Evolutionary conservation across 2,329 filamentous ascomycete genomes (phyloP), one percentile per base, ranked within the genome.

Genomic region (Drechslerella stenobrocha): DNA sequence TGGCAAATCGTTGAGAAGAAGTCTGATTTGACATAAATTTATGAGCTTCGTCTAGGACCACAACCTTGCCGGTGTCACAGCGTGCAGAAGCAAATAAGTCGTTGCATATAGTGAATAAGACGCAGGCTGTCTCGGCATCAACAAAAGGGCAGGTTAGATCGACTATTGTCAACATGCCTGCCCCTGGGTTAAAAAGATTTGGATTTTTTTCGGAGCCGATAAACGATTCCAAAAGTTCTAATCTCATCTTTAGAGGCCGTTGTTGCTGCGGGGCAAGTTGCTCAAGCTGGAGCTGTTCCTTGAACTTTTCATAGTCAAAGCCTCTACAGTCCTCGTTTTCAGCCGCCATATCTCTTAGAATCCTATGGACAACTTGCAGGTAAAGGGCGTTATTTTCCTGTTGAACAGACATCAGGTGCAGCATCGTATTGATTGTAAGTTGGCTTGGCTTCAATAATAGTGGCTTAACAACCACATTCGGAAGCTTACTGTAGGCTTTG

Each of bases 31-130:
- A 46, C 64, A 69, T 69, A 26, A 52, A 69, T 57, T 90, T 90
- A 74, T 93, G 88, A 0, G 88, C 88, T 73, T 92, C 87, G 69
- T 92, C 88, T 0, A 91, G 77, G 0, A 86, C 87, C 11, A 91
- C 76, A 34, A 90, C 78, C 30, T 69, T 69, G 5, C 50, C 56
- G 0, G 74, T 74, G 0, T 75, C 70, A 0, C 71, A 70, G 0
- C 79, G 75, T 46, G 83, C 78, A 61, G 86, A 82, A 0, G 89
- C 75, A 72, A 89, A 89, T 0, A 88, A 76, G 1, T 80, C 80
- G 1, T 92, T 77, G 18, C 83, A 87, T 37, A 90, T 86, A 53
- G 87, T 85, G 75, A 92, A 92, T 0, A 92, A 77, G 0, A 82
- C 79, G 72, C 88, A 92, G 0, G 87, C 87, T 34, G 82, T 83